phyloP scores from a whole-genome alignment of 148 eudicot genomes.

The Tetragonia tetragonoides region DNA sequence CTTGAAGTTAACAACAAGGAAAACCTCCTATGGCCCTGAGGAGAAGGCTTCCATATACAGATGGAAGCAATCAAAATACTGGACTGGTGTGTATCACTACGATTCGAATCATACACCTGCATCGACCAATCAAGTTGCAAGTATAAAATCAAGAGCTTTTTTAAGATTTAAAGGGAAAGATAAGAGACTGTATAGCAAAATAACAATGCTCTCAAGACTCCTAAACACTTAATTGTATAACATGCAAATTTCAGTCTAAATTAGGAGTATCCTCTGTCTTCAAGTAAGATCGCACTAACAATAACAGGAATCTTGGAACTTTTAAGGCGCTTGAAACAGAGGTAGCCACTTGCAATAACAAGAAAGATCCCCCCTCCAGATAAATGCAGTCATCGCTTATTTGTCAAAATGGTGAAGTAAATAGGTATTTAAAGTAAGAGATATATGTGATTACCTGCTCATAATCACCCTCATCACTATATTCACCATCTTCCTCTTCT shows the following conservation, averaged over 20 bases:
- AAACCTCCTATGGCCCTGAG: no score
- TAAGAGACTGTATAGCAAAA: neutral
- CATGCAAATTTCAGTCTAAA: neutral
- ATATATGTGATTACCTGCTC: slow-evolving; percentile 12
- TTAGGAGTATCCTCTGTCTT: neutral
- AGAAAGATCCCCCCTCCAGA: neutral
- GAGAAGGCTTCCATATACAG: no score
- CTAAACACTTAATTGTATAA: neutral
- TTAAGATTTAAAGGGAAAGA: neutral
- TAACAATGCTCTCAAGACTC: neutral
- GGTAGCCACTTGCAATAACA: neutral
- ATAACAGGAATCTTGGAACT: neutral
- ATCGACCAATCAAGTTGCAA: neutral
- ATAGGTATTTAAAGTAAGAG: neutral
- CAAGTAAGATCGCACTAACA: neutral
- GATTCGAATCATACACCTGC: no score
- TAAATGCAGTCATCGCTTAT: neutral
- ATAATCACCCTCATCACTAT: slow-evolving; percentile 23
- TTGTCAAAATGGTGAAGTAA: neutral
- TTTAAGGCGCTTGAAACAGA: neutral
- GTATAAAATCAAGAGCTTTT: neutral
- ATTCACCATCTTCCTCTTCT: slow-evolving; percentile 22
- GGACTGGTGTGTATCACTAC: no score
- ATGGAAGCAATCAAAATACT: no score
- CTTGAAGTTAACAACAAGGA: no score